Base-by-base conservation (phyloP, 805 yeast species). In the Hanseniaspora hatyaiensis region DNA sequence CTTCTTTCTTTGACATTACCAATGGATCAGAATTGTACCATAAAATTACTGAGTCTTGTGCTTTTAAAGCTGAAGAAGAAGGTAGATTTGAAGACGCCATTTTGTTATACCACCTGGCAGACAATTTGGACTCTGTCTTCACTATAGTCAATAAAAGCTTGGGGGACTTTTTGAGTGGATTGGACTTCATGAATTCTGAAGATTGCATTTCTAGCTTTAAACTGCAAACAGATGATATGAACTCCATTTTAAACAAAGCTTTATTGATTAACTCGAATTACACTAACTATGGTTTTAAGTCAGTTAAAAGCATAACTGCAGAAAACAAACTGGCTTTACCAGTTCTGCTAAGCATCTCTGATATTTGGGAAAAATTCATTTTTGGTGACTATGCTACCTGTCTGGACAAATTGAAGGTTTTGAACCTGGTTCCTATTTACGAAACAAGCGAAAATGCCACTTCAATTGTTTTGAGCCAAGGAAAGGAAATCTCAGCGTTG, bases 61-160 rank as follows among this genome's bases (percentile, higher is more conserved):
- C 96, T 3, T 71, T 71, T 37, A 77, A 77, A 54, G 94, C 96
- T 13, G 92, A 84, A 57, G 92, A 85, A 55, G 97, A 88, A 57
- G 96, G 96, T 6, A 73, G 95, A 58, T 71, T 77, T 12, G 77
- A 80, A 52, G 97, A 92, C 59, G 84, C 96, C 16, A 73, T 92
- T 52, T 68, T 84, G 50, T 71, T 92, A 47, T 89, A 84, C 60
- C 95, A 88, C 64, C 72, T 89, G 53, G 77, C 94, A 40, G 94
- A 84, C 63, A 95, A 88, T 55, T 82, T 82, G 61, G 82, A 82
- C 58, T 78, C 82, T 26, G 96, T 86, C 12, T 73, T 89, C 8
- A 63, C 73, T 1, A 72, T 86, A 51, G 75, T 87, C 53, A 87
- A 84, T 65, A 73, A 77, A 55, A 65, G 85, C 26, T 66, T 92